Conservation (phyloP, 2,329 filamentous ascomycete species). For the Talaromyces sp. region DNA sequence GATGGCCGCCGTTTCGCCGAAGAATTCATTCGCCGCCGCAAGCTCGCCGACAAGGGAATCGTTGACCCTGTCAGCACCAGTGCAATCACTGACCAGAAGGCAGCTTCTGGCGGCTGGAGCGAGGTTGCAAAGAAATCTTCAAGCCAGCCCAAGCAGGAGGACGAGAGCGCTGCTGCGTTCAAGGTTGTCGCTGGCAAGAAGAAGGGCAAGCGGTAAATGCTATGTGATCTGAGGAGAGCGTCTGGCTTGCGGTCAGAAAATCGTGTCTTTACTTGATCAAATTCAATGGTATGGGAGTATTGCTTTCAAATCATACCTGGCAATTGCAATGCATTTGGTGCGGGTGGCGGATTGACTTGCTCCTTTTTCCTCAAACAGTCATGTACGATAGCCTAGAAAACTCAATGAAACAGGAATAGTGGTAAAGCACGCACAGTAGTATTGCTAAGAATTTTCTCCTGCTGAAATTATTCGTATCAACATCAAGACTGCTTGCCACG, state of each 20-base stretch:
- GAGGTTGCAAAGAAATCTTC: slow-evolving; percentile 94
- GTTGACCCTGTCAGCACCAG: slow-evolving; percentile 62
- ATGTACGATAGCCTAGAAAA: background rate
- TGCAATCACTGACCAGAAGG: slow-evolving; percentile 51
- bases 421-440: background rate
- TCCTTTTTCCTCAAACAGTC: background rate
- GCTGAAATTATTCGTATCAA: background rate
- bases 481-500: background rate
- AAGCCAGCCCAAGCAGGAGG: slow-evolving; percentile 47
- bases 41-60: slow-evolving; percentile 87
- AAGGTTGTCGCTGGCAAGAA: slow-evolving; percentile 91
- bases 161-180: slow-evolving; percentile 62
- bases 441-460: background rate
- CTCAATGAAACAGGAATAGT: background rate
- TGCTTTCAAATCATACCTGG: background rate
- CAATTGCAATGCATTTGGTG: background rate
- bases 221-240: background rate
- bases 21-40: slow-evolving; percentile 90
- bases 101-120: slow-evolving; percentile 74
- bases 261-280: background rate
- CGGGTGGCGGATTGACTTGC: background rate
- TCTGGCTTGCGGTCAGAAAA: background rate
- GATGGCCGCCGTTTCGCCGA: slow-evolving; percentile 91
- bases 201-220: slow-evolving; percentile 71
- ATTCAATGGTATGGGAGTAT: background rate